phyloP scores from a whole-genome alignment of 768 basidiomycete species.

The Lanmaoa pseudosensibilis region DNA sequence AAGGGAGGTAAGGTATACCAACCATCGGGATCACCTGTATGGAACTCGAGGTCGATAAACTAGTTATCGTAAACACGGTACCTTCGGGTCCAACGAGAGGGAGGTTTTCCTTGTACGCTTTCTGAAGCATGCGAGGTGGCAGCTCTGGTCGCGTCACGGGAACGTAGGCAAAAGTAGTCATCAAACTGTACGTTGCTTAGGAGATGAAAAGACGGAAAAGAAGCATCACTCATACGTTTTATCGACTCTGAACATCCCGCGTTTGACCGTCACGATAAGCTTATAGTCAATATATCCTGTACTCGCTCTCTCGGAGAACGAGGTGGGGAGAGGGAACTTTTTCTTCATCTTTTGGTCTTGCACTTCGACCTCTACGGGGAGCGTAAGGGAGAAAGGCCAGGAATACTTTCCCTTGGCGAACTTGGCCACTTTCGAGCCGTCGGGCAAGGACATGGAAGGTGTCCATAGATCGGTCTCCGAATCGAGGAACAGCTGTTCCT shows the following conservation, averaged over 20 bases:
- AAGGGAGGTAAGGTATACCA: slow-evolving; percentile 38
- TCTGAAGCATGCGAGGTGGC: slow-evolving; percentile 38
- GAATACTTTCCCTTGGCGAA: slow-evolving; percentile 46
- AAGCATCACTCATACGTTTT: slow-evolving; percentile 39
- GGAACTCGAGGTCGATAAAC: neutral
- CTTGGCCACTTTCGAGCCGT: slow-evolving; percentile 26
- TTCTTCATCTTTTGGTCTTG: slow-evolving; percentile 38
- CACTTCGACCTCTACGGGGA: slow-evolving; percentile 45
- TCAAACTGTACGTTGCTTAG: slow-evolving; percentile 26
- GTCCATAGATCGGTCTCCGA: slow-evolving; percentile 45
- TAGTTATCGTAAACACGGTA: neutral
- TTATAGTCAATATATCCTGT: slow-evolving; percentile 59
- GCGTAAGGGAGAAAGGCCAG: slow-evolving; percentile 49
- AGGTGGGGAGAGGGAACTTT: slow-evolving; percentile 47
- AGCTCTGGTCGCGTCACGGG: slow-evolving; percentile 35
- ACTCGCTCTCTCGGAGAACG: slow-evolving; percentile 55
- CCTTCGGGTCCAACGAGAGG: slow-evolving; percentile 38
- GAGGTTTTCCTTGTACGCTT: slow-evolving; percentile 36
- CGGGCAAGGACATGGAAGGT: slow-evolving; percentile 24
- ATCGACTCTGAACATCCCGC: slow-evolving; percentile 49
- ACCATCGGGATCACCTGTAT: slow-evolving; percentile 39
- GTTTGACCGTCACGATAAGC: slow-evolving; percentile 49
- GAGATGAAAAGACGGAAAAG: neutral
- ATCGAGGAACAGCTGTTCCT: slow-evolving; percentile 49
- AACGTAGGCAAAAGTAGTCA: slow-evolving; percentile 34